Evolutionary conservation across 177 flowering plant species (phyloP).

Genomic region (Telopea speciosissima): DNA sequence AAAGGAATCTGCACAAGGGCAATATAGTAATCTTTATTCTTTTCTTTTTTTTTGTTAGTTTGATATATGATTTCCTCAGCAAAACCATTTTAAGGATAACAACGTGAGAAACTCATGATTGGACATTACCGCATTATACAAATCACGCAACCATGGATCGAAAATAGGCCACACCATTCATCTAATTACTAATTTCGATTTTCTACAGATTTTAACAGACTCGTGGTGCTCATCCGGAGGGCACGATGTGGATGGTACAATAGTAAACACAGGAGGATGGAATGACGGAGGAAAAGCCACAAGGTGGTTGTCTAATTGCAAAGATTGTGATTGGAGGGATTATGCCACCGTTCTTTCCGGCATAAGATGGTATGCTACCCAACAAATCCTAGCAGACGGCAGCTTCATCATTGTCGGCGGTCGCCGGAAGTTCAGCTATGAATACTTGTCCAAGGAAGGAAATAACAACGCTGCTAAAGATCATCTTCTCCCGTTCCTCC

Average conservation of each 20-base stretch:
- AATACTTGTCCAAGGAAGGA: constrained; percentile 49
- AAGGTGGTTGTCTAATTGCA: constrained; percentile 33
- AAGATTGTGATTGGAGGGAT: constrained; percentile 50
- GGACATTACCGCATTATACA: too few relatives aligned
- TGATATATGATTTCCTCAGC: too few relatives aligned
- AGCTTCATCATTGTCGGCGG: constrained; percentile 57
- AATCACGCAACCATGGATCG: too few relatives aligned
- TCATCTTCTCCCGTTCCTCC: constrained; percentile 36
- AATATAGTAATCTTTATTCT: too few relatives aligned
- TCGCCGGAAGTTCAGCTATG: constrained; percentile 47
- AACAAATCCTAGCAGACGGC: constrained; percentile 50
- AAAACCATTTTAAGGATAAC: too few relatives aligned
- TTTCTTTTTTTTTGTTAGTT: too few relatives aligned
- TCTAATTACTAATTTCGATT: too few relatives aligned
- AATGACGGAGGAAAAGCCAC: constrained; percentile 39
- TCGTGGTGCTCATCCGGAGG: constrained; percentile 90
- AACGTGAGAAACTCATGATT: too few relatives aligned
- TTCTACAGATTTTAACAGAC: constrained; percentile 35
- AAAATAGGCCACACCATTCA: too few relatives aligned
- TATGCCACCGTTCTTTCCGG: constrained; percentile 29
- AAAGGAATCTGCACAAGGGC: too few relatives aligned
- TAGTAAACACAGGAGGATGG: constrained; percentile 64
- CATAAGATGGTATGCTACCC: constrained; percentile 71
- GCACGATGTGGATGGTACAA: constrained; percentile 35
- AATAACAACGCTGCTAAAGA: neutral